Conservation (phyloP, 345 rosid genomes). For the Clarkia xantiana region DNA sequence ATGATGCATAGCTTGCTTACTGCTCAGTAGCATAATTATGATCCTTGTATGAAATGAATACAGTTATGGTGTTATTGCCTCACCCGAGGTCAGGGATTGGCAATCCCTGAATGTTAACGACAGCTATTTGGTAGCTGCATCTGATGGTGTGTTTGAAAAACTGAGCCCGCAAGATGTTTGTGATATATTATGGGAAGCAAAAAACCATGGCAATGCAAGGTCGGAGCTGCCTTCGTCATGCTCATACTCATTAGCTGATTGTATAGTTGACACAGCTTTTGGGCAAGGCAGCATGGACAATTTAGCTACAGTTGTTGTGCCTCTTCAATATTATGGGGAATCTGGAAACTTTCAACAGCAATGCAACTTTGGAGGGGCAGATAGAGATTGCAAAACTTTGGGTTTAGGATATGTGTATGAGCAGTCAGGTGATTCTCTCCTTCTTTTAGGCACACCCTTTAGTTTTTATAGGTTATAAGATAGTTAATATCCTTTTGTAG, state of each 20-base stretch:
- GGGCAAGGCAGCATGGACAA: constrained; percentile 79
- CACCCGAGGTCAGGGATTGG: constrained; percentile 87
- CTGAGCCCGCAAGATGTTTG: constrained; percentile 66
- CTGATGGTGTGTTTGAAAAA: constrained; percentile 93
- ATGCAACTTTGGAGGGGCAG: constrained; percentile 20
- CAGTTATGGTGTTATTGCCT: constrained; percentile 82
- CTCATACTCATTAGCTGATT: constrained; percentile 64
- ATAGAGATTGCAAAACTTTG: constrained; percentile 18
- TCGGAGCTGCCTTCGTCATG: constrained; percentile 45
- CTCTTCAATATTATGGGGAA: constrained; percentile 32
- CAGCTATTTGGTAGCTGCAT: constrained; percentile 76
- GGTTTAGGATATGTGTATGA: constrained; percentile 18
- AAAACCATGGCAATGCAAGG: constrained; percentile 20
- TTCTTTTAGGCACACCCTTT: background rate
- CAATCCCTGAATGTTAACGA: constrained; percentile 50
- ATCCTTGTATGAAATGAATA: background rate
- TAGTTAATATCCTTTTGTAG: too few species aligned
- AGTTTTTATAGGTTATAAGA: background rate
- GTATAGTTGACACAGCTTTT: constrained; percentile 59
- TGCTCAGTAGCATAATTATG: background rate
- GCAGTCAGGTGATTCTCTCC: constrained; percentile 31
- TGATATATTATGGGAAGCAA: constrained; percentile 58
- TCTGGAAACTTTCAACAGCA: constrained; percentile 29
- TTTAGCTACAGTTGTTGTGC: constrained; percentile 68
- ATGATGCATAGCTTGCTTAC: too few species aligned